Conservation (phyloP, 352 stramenopile species). For the Globisporangium alternatum region DNA sequence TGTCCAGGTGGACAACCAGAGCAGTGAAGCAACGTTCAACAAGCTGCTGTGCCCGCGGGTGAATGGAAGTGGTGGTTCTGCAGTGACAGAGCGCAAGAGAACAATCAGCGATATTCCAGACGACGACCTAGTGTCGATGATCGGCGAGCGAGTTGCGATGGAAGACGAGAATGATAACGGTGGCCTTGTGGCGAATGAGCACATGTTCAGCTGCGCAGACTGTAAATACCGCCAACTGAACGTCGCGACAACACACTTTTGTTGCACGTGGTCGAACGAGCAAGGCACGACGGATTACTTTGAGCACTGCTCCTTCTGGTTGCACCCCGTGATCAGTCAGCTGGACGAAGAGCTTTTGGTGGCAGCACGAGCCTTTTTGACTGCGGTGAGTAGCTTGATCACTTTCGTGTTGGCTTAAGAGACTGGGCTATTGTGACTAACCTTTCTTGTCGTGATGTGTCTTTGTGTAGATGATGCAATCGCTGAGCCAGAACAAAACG, state of each 20-base stretch:
- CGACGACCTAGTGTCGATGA: constrained; percentile 51
- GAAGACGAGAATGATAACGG: constrained; percentile 30
- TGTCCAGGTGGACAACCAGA: constrained; percentile 88
- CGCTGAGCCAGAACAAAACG: constrained; percentile 57
- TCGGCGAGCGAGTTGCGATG: constrained; percentile 22
- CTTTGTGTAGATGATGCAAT: constrained; percentile 48
- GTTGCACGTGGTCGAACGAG: constrained; percentile 88
- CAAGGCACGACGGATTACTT: constrained; percentile 89
- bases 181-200: constrained; percentile 55
- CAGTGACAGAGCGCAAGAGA: constrained; percentile 30
- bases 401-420: background rate
- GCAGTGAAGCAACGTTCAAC: constrained; percentile 76
- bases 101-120: constrained; percentile 39
- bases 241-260: constrained; percentile 84
- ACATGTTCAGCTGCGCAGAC: constrained; percentile 80
- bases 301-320: constrained; percentile 86
- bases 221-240: constrained; percentile 80
- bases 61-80: constrained; percentile 22
- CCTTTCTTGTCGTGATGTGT: constrained; percentile 3
- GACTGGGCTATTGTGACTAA: background rate
- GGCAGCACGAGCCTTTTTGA: constrained; percentile 72
- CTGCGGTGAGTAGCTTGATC: constrained; percentile 37
- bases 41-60: constrained; percentile 80
- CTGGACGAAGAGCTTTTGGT: constrained; percentile 84
- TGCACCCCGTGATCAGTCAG: constrained; percentile 82